A percentile compares a stretch with the other conserved stretches of the same genome.
Conservation (phyloP, 371 early-diverging fungal genomes). For the Batkoa obscura region DNA sequence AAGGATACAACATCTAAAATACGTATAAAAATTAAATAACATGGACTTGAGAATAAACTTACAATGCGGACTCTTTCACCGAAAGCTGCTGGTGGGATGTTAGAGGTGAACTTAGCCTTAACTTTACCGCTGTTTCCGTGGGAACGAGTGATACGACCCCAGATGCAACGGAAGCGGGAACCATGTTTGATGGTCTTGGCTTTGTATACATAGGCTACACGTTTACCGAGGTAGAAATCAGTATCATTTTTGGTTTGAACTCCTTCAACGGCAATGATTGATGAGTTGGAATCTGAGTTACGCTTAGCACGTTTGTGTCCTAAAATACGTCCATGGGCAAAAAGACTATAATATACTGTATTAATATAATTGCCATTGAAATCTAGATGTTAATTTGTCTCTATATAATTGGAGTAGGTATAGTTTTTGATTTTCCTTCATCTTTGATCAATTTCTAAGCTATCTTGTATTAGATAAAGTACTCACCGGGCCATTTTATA, state of each 20-base stretch:
- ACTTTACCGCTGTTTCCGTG: slow-evolving; percentile 95
- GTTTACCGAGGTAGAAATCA: slow-evolving; percentile 80
- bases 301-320: slow-evolving; percentile 87
- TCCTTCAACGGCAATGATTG: slow-evolving; percentile 85
- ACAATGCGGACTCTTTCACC: slow-evolving; percentile 85
- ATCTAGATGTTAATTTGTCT: no score
- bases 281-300: slow-evolving; percentile 72
- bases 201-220: slow-evolving; percentile 63
- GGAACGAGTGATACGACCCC: slow-evolving; percentile 87
- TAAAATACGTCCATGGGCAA: slow-evolving; percentile 89
- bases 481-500: no score
- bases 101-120: slow-evolving; percentile 88
- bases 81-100: slow-evolving; percentile 87
- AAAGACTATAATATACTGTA: slow-evolving; percentile 43
- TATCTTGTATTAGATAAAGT: no score
- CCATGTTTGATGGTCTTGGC: slow-evolving; percentile 80
- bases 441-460: no score
- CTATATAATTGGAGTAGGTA: no score
- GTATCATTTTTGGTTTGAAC: slow-evolving; percentile 60
- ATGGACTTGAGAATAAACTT: slow-evolving; percentile 14
- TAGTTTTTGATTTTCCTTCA: no score
- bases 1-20: slow-evolving; percentile 78
- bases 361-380: no score
- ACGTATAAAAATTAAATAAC: background rate
- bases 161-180: slow-evolving; percentile 85